Percentiles rank a stretch among this genome's conserved stretches.
Conservation (phyloP, 345 rosid species). For the Raphanus raphanistrum region DNA sequence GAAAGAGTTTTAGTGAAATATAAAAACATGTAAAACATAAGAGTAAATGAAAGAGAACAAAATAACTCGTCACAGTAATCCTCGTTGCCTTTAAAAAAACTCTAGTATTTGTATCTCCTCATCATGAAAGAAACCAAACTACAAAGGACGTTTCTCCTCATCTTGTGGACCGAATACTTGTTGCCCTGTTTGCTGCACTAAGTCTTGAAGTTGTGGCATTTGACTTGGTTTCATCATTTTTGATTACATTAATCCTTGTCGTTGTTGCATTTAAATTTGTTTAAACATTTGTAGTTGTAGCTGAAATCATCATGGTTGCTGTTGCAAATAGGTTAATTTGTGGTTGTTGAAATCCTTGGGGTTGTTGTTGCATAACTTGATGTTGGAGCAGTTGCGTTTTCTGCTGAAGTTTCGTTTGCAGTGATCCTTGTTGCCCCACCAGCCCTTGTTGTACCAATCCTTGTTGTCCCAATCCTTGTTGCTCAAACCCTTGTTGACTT, state of each 20-base stretch:
- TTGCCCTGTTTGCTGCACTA: background rate
- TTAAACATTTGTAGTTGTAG: background rate
- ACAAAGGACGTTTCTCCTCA: background rate
- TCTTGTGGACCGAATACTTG: background rate
- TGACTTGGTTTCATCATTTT: background rate
- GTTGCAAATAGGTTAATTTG: background rate
- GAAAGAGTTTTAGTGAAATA: background rate
- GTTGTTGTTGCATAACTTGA: background rate
- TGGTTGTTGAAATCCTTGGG: background rate
- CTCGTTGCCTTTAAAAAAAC: background rate
- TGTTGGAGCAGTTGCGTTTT: background rate
- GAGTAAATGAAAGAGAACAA: background rate
- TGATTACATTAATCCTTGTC: background rate
- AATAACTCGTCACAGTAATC: background rate
- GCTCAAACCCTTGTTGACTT: background rate
- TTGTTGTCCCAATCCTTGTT: background rate
- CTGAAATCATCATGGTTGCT: background rate
- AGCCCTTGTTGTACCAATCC: background rate
- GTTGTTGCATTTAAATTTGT: background rate
- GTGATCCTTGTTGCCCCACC: background rate
- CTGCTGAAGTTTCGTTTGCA: too few relatives aligned
- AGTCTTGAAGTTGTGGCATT: background rate
- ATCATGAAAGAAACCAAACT: background rate
- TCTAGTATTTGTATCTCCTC: background rate
- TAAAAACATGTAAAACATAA: background rate